phyloP scores from a whole-genome alignment of 495 filamentous ascomycete species.

The Penicillium ochrochloron region DNA sequence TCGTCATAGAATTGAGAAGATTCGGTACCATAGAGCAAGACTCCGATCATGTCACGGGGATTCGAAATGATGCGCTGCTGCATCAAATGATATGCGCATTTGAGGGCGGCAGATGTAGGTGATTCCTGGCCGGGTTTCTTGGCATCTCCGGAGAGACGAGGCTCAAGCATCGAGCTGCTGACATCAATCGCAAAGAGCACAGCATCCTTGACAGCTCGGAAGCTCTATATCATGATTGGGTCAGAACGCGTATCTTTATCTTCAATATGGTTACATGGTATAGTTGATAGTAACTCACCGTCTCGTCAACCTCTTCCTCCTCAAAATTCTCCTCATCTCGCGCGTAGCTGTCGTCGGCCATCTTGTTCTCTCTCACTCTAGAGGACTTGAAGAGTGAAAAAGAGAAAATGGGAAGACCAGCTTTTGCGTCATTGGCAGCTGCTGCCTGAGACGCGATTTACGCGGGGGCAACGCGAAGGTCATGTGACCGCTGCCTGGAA shows the following conservation, averaged over 20 bases:
- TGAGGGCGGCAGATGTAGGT: conserved; percentile 79
- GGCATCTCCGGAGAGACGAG: conserved; percentile 63
- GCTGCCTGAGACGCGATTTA: conserved; percentile 36
- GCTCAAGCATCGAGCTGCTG: conserved; percentile 83
- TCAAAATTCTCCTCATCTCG: conserved; percentile 60
- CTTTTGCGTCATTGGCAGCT: conserved; percentile 15
- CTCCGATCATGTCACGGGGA: conserved; percentile 96
- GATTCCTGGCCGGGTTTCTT: conserved; percentile 77
- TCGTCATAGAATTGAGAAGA: conserved; percentile 80
- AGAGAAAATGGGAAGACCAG: neutral
- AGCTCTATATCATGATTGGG: conserved; percentile 60
- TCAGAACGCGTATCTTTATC: conserved; percentile 14
- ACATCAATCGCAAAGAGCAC: conserved; percentile 95
- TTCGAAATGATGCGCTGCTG: conserved; percentile 97
- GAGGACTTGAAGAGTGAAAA: neutral
- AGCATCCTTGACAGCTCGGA: conserved; percentile 93
- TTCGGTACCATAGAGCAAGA: conserved; percentile 91
- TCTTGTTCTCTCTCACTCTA: conserved; percentile 20
- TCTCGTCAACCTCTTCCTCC: conserved; percentile 74
- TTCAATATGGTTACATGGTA: neutral
- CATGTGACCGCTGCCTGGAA: conserved; percentile 39
- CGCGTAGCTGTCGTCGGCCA: conserved; percentile 49
- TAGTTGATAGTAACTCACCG: conserved; percentile 49
- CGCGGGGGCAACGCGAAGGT: conserved; percentile 44
- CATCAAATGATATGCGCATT: conserved; percentile 94